A percentile compares a stretch with the other conserved stretches of the same genome.
Evolutionary conservation across 129 eudicot species (phyloP).

Genomic region (Centaurea solstitialis): DNA sequence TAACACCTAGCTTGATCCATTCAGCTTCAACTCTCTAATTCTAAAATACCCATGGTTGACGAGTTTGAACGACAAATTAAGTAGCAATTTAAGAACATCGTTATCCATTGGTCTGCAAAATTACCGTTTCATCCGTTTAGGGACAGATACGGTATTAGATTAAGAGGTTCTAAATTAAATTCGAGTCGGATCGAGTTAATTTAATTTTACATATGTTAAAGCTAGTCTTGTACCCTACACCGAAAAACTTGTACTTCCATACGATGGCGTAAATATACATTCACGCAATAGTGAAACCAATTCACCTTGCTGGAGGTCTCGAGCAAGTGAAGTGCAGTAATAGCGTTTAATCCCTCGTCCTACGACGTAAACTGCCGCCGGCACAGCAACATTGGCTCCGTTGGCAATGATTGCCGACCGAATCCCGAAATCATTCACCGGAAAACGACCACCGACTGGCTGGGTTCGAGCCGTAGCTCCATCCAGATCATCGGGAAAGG

Average conservation of each 20-base stretch:
- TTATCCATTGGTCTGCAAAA: too few species aligned
- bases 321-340: conserved; percentile 21
- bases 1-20: not conserved
- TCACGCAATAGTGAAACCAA: conserved; percentile 12
- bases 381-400: not conserved
- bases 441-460: not conserved
- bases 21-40: not conserved
- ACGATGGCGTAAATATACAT: conserved; percentile 2
- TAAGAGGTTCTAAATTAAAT: not conserved
- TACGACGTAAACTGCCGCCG: conserved; percentile 14
- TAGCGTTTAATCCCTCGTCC: conserved; percentile 27
- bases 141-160: too few species aligned
- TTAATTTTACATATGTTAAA: not conserved
- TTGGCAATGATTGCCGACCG: conserved; percentile 7
- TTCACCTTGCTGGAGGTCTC: not conserved
- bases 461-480: conserved; percentile 16
- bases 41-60: not conserved
- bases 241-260: conserved; percentile 16
- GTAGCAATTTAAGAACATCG: too few species aligned
- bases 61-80: too few species aligned
- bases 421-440: conserved; percentile 19
- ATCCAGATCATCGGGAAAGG: conserved; percentile 10
- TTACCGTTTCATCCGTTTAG: too few species aligned
- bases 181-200: not conserved
- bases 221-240: not conserved